These are phyloP conservation scores for Stagonosporopsis tanaceti DNA, from an alignment of 2,329 filamentous ascomycete species.

Conservation along the genomic window DNA sequence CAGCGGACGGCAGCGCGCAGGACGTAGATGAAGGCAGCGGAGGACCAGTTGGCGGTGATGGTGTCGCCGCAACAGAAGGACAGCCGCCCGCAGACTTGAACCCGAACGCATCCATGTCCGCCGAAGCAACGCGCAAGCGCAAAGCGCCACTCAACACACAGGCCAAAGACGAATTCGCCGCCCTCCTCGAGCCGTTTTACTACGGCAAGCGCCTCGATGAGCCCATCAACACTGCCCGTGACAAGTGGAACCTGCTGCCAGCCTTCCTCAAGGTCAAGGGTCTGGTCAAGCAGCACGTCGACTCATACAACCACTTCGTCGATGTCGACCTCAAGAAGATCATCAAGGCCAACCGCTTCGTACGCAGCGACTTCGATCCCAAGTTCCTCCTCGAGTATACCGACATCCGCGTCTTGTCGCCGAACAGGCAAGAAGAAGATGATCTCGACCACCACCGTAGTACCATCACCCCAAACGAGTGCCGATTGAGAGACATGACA, in stretches of 20 bases:
- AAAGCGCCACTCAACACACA: conserved; percentile 36
- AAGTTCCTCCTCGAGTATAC: conserved; percentile 92
- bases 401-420: conserved; percentile 85
- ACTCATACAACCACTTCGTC: conserved; percentile 98
- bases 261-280: conserved; percentile 99
- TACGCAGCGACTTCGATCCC: conserved; percentile 90
- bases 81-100: conserved; percentile 28
- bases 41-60: conserved; percentile 11
- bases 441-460: conserved; percentile 61
- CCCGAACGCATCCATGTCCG: conserved; percentile 27
- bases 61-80: neutral
- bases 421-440: conserved; percentile 79
- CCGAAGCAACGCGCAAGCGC: conserved; percentile 40
- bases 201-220: conserved; percentile 72
- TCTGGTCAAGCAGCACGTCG: conserved; percentile 95
- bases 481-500: conserved; percentile 94
- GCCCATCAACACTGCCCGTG: conserved; percentile 74
- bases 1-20: conserved; percentile 21
- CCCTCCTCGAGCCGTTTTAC: conserved; percentile 74
- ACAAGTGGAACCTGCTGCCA: conserved; percentile 96
- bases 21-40: conserved; percentile 16
- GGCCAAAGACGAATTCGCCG: conserved; percentile 64
- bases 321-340: conserved; percentile 98
- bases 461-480: conserved; percentile 89
- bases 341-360: conserved; percentile 85